Base-by-base conservation (phyloP, 2,329 filamentous ascomycete species). In the Colletotrichum shisoi region DNA sequence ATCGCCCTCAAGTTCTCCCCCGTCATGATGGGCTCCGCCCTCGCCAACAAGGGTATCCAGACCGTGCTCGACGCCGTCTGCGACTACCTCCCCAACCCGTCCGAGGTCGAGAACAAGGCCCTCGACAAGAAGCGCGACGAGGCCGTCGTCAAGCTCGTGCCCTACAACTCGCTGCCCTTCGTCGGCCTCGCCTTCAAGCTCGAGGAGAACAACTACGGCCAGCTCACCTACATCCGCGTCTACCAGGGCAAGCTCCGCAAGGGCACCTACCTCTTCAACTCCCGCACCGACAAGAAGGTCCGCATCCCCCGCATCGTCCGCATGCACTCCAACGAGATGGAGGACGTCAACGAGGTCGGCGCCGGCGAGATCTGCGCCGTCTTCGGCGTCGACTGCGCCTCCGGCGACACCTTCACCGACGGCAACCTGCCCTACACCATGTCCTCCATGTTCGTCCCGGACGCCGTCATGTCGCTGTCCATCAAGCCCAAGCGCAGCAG, bases 281-380 rank as follows among this genome's bases (percentile, higher is more conserved):
- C 94, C 9, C 89, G 94, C 73, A 96, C 88, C 71, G 91, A 94
- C 79, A 97, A 97, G 85, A 97, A 94, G 83, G 91, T 99, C 76
- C 94, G 96, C 80, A 90, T 99, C 65, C 95, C 95, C 21, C 91
- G 94, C 76, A 98, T 99, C 74, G 95, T 99, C 70, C 93, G 95
- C 70, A 99, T 99, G 95, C 95, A 99, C 83, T 97, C 94, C 52
- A 97, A 98, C 77, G 95, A 99, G 76, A 97, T 99, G 94, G 95
- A 99, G 79, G 95, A 99, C 76, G 93, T 97, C 37, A 84, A 82
- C 63, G 94, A 97, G 78, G 91, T 99, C 70, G 93, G 94, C 59
- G 94, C 95, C 61, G 95, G 95, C 79, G 95, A 99, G 79, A 99
- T 99, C 71, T 99, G 95, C 77, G 95, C 95, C 69, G 95, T 99